These are phyloP conservation scores for Pseudogymnoascus sp. DNA, from an alignment of 2,329 filamentous ascomycete species.

Conservation along the genomic window DNA sequence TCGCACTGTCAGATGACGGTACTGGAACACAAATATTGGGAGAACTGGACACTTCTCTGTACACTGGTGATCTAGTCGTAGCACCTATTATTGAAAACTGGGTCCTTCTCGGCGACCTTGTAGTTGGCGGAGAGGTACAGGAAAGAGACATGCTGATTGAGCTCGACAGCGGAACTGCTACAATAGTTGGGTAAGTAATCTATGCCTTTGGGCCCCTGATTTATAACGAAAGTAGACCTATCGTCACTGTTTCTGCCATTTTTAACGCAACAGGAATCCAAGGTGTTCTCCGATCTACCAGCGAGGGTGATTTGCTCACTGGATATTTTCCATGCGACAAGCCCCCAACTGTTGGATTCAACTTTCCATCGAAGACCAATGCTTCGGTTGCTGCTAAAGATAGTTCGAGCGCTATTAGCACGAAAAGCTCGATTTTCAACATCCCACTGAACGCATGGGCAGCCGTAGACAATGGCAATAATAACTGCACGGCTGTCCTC, in stretches of 20 bases:
- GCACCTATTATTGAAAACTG: neutral
- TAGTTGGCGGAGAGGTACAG: neutral
- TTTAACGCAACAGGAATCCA: neutral
- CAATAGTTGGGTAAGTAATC: neutral
- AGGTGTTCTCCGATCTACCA: neutral
- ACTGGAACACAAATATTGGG: neutral
- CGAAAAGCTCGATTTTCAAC: neutral
- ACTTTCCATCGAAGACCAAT: constrained; percentile 13
- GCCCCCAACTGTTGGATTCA: constrained; percentile 13
- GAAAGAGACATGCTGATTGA: neutral
- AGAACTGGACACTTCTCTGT: neutral
- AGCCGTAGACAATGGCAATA: neutral
- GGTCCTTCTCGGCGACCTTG: neutral
- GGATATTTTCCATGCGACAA: constrained; percentile 15
- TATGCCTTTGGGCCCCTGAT: neutral
- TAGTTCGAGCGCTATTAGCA: neutral
- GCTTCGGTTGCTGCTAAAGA: neutral
- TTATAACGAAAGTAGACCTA: neutral
- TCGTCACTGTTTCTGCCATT: neutral
- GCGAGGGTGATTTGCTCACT: neutral
- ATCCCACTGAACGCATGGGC: neutral
- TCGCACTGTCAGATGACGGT: neutral
- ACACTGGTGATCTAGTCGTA: neutral
- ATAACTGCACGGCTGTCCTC: neutral
- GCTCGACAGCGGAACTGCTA: neutral